Evolutionary conservation across 495 filamentous ascomycete species (phyloP), one percentile per base, ranked within the genome.

Genomic region (Clavariopsis aquatica): DNA sequence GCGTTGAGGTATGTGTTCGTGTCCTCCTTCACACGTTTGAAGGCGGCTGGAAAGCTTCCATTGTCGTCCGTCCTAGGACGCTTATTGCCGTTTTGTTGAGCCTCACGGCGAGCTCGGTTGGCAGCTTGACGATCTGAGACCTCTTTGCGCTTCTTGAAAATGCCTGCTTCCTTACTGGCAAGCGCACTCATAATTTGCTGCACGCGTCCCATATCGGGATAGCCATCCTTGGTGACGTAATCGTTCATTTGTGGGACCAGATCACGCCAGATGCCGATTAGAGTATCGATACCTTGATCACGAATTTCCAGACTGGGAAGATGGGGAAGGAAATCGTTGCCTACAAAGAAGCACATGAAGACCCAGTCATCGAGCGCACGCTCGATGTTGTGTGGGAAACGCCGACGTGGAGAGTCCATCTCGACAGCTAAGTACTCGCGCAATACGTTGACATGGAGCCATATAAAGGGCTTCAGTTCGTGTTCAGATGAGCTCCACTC

Each of bases 291-390:
- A 27, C 93, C 95, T 74, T 96, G 89, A 71, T 99, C 94, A 66
- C 93, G 85, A 74, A 99, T 98, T 75, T 98, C 94, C 60, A 99
- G 82, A 73, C 92, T 95, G 23, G 94, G 94, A 60, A 99, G 78
- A 80, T 99, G 94, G 49, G 94, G 94, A 68, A 99, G 80, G 78
- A 99, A 99, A 80, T 99, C 95, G 74, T 99, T 99, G 68, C 94
- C 94, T 62, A 99, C 94, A 74, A 99, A 99, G 78, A 96, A 99
- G 80, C 94, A 99, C 93, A 99, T 96, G 76, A 99, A 99, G 17
- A 99, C 91, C 94, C 95, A 98, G 76, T 99, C 94, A 79, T 99
- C 94, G 57, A 99, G 81, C n/a, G 95, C 94, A 68, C 94, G 84
- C 73, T 99, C 94, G 28, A 97, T 80, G 74, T 99, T 91, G 71